These are phyloP conservation scores for Leishmania amazonensis DNA, from an alignment of 208 protist species.

Conservation along the genomic window DNA sequence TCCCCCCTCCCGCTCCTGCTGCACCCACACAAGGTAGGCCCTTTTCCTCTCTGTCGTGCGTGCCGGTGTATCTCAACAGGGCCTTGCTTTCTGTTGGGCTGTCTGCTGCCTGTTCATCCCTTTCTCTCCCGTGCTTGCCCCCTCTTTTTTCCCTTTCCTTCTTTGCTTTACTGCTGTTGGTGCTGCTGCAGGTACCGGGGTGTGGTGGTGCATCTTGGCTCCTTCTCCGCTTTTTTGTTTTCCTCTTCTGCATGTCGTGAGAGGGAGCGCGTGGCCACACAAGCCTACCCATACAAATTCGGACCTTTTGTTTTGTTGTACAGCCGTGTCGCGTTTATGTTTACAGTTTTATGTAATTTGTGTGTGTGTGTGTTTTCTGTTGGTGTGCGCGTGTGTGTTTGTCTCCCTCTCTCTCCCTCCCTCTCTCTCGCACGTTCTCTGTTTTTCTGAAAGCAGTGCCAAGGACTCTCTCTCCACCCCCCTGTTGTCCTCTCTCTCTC, in stretches of 20 bases:
- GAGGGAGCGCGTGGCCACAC: neutral
- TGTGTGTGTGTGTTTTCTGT: no score
- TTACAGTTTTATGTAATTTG: neutral
- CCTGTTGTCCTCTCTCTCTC: neutral
- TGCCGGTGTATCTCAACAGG: neutral
- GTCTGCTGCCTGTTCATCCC: neutral
- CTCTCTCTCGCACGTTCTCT: neutral
- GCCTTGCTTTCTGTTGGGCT: neutral
- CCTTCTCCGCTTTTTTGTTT: neutral
- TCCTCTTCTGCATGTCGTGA: neutral
- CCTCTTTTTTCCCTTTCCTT: neutral
- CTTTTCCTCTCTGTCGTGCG: neutral
- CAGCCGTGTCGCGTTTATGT: neutral
- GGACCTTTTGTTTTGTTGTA: neutral
- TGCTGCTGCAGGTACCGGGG: neutral
- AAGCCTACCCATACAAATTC: neutral
- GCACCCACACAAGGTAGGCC: neutral
- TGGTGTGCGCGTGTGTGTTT: no score
- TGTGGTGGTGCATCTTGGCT: neutral
- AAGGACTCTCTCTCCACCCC: neutral
- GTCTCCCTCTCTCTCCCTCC: no score
- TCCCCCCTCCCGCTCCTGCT: no score
- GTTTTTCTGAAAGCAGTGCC: conserved; percentile 11
- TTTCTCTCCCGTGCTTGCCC: neutral
- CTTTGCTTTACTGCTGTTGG: neutral